phyloP scores from a whole-genome alignment of 192 early-diverging fungal species.

The Paraglomus occultum region DNA sequence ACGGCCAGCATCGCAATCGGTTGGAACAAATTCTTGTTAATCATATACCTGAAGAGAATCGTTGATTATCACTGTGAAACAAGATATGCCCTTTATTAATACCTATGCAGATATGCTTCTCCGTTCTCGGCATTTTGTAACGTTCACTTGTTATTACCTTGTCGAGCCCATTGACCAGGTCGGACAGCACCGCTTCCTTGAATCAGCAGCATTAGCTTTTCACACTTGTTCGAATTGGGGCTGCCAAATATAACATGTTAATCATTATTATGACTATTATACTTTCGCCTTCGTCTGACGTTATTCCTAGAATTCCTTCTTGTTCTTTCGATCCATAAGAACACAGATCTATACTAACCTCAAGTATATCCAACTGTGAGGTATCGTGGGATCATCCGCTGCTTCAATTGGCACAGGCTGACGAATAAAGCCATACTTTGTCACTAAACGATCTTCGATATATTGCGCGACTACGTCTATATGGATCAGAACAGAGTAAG shows the following conservation, averaged over 20 bases:
- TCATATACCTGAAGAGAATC: slow-evolving; percentile 33
- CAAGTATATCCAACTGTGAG: slow-evolving; percentile 22
- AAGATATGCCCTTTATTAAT: too few relatives aligned
- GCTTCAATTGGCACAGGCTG: slow-evolving; percentile 2
- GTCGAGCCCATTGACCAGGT: slow-evolving; percentile 36
- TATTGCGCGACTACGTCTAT: slow-evolving; percentile 21
- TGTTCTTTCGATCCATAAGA: too few relatives aligned
- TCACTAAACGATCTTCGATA: slow-evolving; percentile 27
- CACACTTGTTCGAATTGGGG: neutral
- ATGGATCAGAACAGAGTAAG: too few relatives aligned
- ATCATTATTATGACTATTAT: too few relatives aligned
- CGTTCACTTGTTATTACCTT: too few relatives aligned
- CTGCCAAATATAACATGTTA: too few relatives aligned
- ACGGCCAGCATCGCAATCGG: too few relatives aligned
- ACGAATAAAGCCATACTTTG: neutral
- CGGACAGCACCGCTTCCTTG: slow-evolving; percentile 37
- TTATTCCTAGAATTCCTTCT: too few relatives aligned
- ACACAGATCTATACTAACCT: slow-evolving; percentile 6
- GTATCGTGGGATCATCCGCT: neutral
- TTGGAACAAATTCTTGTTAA: too few relatives aligned
- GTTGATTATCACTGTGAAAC: slow-evolving; percentile 37
- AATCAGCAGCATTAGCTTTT: slow-evolving; percentile 26
- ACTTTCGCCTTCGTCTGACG: too few relatives aligned
- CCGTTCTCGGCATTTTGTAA: too few relatives aligned
- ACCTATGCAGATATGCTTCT: too few relatives aligned